Evolutionary conservation across 805 yeast species (phyloP).

Genomic region (Spathaspora gorwiae): DNA sequence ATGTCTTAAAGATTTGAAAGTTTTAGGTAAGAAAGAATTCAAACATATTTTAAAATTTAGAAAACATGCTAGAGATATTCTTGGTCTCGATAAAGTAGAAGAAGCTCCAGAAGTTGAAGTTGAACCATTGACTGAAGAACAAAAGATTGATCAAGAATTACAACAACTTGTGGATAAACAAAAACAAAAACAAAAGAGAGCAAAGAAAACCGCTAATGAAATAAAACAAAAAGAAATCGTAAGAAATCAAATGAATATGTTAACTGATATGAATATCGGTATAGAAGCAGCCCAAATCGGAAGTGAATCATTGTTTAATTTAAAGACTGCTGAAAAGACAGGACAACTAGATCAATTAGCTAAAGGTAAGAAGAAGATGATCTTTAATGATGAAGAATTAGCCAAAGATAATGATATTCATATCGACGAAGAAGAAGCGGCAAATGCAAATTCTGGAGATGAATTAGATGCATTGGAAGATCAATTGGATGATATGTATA

Average conservation of each 20-base stretch:
- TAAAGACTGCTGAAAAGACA: slow-evolving; percentile 81
- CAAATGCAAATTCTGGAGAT: slow-evolving; percentile 38
- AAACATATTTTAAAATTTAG: slow-evolving; percentile 83
- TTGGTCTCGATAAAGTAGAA: slow-evolving; percentile 62
- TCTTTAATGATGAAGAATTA: slow-evolving; percentile 54
- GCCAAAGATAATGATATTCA: slow-evolving; percentile 54
- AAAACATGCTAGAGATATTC: slow-evolving; percentile 70
- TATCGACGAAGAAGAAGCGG: slow-evolving; percentile 26
- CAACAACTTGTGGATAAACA: slow-evolving; percentile 69
- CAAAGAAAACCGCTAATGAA: slow-evolving; percentile 78
- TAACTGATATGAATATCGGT: slow-evolving; percentile 89
- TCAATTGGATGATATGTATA: slow-evolving; percentile 80
- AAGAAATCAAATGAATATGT: slow-evolving; percentile 95
- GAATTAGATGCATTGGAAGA: slow-evolving; percentile 68
- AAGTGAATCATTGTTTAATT: slow-evolving; percentile 72
- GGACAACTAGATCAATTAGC: slow-evolving; percentile 73
- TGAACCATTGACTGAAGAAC: slow-evolving; percentile 79
- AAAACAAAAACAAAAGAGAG: slow-evolving; percentile 66
- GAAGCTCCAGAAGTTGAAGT: slow-evolving; percentile 54
- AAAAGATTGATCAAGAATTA: slow-evolving; percentile 81
- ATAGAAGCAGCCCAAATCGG: slow-evolving; percentile 84
- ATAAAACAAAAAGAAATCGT: slow-evolving; percentile 78
- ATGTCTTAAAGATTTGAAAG: slow-evolving; percentile 88
- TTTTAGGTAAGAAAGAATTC: slow-evolving; percentile 91
- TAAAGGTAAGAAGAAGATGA: slow-evolving; percentile 67